Percentiles rank a stretch among this genome's conserved stretches.
Evolutionary conservation across 495 filamentous ascomycete species (phyloP).

Genomic region (Apiosordaria backusii): DNA sequence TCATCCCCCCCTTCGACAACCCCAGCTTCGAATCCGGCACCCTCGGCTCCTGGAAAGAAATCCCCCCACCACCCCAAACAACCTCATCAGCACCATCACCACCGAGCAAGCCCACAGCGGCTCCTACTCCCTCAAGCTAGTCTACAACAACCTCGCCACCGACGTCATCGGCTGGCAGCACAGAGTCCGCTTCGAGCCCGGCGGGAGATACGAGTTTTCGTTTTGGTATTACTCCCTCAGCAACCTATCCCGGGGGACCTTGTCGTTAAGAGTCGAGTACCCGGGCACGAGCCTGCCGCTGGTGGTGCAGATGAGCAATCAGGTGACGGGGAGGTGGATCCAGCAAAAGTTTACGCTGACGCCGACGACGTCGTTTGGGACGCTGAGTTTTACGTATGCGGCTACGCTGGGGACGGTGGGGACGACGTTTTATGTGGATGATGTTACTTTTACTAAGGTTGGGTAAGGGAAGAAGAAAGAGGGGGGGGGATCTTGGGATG

Average conservation of each 20-base stretch:
- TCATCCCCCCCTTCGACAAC: constrained; percentile 7
- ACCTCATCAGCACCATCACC: no score
- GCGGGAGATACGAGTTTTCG: constrained; percentile 1
- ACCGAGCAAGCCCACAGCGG: constrained; percentile 4
- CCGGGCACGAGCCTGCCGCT: background rate
- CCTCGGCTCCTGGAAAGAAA: background rate
- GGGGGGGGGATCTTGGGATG: no score
- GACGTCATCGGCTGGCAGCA: background rate
- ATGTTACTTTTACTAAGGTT: constrained; percentile 5
- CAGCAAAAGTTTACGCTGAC: constrained; percentile 5
- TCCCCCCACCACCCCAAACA: no score
- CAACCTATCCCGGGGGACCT: constrained; percentile 4
- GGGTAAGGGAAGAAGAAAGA: no score
- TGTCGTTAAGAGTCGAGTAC: background rate
- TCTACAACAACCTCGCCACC: constrained; percentile 1
- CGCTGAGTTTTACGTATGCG: background rate
- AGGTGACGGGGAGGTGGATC: constrained; percentile 1
- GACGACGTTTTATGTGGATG: background rate
- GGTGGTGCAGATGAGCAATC: background rate
- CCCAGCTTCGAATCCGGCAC: background rate
- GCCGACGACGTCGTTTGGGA: constrained; percentile 4
- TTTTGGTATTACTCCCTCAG: constrained; percentile 6
- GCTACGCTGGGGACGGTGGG: background rate
- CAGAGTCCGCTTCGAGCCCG: constrained; percentile 2
- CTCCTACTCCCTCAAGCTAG: background rate